A percentile compares a stretch with the other conserved stretches of the same genome.
phyloP scores from a whole-genome alignment of 257 asterid genomes.

The Nicotiana noctiflora region DNA sequence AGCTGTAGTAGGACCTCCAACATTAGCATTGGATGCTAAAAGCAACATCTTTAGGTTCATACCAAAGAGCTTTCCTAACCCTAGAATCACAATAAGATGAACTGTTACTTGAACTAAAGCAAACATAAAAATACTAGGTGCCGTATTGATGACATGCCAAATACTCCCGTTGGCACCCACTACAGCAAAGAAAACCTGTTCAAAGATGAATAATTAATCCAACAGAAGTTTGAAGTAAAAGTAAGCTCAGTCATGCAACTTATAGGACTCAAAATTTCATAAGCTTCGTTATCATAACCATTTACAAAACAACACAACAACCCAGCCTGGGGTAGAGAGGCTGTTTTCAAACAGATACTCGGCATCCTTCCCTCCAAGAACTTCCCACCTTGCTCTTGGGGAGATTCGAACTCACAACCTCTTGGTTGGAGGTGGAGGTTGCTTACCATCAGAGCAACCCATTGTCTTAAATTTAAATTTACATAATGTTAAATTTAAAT shows the following conservation, averaged over 20 bases:
- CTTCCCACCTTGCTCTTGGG: too few relatives aligned
- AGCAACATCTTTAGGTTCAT: conserved; percentile 46
- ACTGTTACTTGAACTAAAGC: conserved; percentile 63
- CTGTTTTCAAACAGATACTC: too few relatives aligned
- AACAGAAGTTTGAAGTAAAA: not conserved
- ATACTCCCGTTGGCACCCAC: conserved; percentile 85
- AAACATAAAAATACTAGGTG: conserved; percentile 72
- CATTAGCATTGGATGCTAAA: conserved; percentile 76
- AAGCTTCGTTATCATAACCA: not conserved
- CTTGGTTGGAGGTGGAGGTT: too few relatives aligned
- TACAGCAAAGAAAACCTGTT: conserved; percentile 67
- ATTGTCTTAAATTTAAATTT: too few relatives aligned
- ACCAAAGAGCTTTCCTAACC: conserved; percentile 47
- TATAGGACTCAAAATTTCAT: not conserved
- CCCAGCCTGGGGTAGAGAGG: too few relatives aligned
- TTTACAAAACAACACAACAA: too few relatives aligned
- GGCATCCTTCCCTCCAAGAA: too few relatives aligned
- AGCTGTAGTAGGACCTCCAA: conserved; percentile 91
- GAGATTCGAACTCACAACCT: too few relatives aligned
- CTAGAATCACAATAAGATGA: conserved; percentile 56
- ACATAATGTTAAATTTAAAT: not conserved
- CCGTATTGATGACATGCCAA: conserved; percentile 64
- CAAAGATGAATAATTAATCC: not conserved
- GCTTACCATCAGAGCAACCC: too few relatives aligned
- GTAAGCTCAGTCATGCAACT: not conserved